Base-by-base conservation (phyloP, 805 yeast species). In the Peterozyma toletana region DNA sequence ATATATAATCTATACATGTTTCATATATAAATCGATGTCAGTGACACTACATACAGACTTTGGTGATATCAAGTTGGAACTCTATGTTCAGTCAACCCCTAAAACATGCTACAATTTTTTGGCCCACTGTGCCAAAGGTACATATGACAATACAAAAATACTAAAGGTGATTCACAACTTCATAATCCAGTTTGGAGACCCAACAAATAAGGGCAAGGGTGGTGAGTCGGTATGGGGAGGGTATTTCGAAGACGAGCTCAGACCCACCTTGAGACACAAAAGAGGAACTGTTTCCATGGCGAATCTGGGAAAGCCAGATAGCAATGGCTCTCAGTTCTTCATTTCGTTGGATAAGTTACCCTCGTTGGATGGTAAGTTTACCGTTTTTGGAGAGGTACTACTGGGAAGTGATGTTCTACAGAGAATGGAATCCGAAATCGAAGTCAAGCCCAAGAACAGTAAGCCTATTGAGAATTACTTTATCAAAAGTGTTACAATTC, bases 291-390 rank as follows among this genome's bases (percentile, higher is more conserved):
- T 76, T 48, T 72, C 78, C 21, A 76, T 76, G 82, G 81, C 81
- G 48, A 77, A 77, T 53, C 72, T 79, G 29, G 83, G 82, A 9
- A 37, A 38, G 43, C 76, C 79, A 52, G 68, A 75, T 64, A 73
- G 81, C 50, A 77, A 77, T 54, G 82, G 82, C 5, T 73, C 80
- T 33, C 83, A 77, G 60, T 77, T 77, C 54, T 77, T 77, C 62
- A 73, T 77, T 13, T 49, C 56, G 11, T 55, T 53, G 33, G 54
- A 43, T 15, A 53, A 53, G 35, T 55, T 52, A 18, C 49, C 47
- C 2, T 48, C 48, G 29, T 41, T 57, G 17, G 60, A 57, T 40
- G 55, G 62, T 3, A 53, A 53, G 39, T 54, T 54, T 36, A 55
- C 58, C 5, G 47, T 56, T 2, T 53, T 56, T 43, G 60, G 59